Conservation (phyloP, 2,329 filamentous ascomycete species). For the Colletotrichum sidae region DNA sequence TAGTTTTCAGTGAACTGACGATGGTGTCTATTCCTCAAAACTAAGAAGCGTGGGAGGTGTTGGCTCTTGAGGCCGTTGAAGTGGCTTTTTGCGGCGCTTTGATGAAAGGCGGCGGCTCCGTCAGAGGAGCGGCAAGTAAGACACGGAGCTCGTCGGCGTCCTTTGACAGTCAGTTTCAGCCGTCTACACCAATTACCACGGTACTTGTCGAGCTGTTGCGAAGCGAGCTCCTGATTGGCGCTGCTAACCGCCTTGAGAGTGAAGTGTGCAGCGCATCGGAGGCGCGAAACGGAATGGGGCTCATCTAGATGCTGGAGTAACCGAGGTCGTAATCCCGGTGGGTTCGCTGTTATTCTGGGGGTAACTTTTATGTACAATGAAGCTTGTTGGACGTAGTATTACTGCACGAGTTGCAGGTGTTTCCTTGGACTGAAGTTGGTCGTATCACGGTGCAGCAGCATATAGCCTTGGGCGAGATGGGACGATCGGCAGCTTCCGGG, state of each 20-base stretch:
- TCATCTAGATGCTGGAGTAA: constrained; percentile 1
- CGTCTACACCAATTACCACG: background rate
- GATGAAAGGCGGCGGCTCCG: background rate
- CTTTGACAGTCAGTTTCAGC: too few species aligned
- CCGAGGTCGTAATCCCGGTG: constrained; percentile 6
- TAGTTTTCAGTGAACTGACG: background rate
- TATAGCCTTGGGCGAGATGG: background rate
- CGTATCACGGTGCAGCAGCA: constrained; percentile 1
- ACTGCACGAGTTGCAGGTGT: background rate
- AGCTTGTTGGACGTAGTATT: too few species aligned
- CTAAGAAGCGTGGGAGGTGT: too few species aligned
- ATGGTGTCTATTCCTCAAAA: too few species aligned
- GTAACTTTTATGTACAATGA: background rate
- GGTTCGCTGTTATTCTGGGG: background rate
- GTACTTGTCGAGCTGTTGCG: background rate
- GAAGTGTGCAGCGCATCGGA: constrained; percentile 27
- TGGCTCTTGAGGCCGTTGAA: background rate
- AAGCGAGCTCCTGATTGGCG: constrained; percentile 32
- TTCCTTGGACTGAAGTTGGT: background rate
- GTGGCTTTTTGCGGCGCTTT: too few species aligned
- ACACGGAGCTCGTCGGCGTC: constrained; percentile 2
- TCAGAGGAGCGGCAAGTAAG: background rate
- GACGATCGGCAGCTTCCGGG: constrained; percentile 11
- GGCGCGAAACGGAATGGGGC: background rate
- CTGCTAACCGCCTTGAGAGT: constrained; percentile 22